phyloP scores from a whole-genome alignment of 139 green algal genomes.

The Chlorella vulgaris region DNA sequence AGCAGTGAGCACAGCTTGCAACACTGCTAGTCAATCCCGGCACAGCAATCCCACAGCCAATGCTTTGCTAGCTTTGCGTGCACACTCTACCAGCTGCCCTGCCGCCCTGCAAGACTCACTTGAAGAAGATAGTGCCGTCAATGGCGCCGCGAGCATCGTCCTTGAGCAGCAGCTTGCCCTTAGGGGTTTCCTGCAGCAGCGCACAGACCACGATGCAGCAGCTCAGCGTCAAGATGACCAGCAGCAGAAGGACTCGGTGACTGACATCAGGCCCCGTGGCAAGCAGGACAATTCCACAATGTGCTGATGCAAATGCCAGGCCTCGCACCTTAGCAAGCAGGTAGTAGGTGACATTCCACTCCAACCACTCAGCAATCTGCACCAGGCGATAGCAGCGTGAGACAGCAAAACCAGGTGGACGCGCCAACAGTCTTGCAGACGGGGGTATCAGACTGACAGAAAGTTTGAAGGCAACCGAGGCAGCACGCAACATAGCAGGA shows the following conservation, averaged over 20 bases:
- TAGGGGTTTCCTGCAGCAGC: constrained; percentile 28
- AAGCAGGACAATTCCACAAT: no score
- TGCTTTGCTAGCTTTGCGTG: no score
- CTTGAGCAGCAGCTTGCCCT: constrained; percentile 33
- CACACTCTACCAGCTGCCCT: no score
- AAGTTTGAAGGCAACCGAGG: neutral
- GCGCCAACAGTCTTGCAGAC: no score
- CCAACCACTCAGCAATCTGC: constrained; percentile 43
- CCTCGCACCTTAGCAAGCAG: constrained; percentile 19
- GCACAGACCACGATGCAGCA: neutral
- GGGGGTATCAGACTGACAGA: no score
- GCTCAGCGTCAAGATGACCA: neutral
- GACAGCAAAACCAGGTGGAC: no score
- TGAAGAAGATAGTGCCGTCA: constrained; percentile 38
- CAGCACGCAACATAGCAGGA: neutral
- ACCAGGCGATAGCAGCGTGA: neutral
- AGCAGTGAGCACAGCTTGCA: no score
- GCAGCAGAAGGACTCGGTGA: no score
- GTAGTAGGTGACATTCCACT: constrained; percentile 48
- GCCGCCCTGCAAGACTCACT: no score
- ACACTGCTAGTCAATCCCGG: no score
- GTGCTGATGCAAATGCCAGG: neutral
- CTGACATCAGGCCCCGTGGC: no score
- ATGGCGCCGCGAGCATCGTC: constrained; percentile 32
- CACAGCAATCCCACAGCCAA: neutral